Evolutionary conservation across 192 early-diverging fungal species (phyloP).

Genomic region (Backusella circina): DNA sequence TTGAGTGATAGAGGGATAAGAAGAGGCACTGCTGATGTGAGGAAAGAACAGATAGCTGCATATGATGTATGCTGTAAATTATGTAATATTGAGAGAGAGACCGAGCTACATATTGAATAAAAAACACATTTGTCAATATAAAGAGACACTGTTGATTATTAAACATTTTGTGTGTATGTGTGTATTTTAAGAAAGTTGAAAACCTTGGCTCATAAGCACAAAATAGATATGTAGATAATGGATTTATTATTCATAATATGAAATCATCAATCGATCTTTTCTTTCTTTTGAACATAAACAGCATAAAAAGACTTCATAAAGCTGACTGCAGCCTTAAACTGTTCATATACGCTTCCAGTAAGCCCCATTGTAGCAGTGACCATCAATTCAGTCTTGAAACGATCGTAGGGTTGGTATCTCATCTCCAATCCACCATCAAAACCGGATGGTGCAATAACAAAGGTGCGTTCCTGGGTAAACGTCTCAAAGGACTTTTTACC

Average conservation of each 20-base stretch:
- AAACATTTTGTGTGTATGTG: too few relatives aligned
- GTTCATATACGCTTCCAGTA: not conserved
- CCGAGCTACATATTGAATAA: not conserved
- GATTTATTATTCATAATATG: too few relatives aligned
- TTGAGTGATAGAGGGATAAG: not conserved
- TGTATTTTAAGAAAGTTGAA: too few relatives aligned
- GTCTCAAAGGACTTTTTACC: slow-evolving; percentile 66
- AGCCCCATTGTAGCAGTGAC: not conserved
- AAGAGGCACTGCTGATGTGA: not conserved
- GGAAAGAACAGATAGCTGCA: not conserved
- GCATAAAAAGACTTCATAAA: not conserved
- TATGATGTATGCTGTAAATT: not conserved
- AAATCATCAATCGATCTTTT: not conserved
- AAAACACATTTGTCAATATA: too few relatives aligned
- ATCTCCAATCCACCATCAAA: not conserved
- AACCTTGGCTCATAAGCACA: too few relatives aligned
- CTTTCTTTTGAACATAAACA: not conserved
- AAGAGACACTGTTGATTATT: too few relatives aligned
- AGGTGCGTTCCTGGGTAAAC: slow-evolving; percentile 58
- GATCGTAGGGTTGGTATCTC: not conserved
- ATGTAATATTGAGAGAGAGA: not conserved
- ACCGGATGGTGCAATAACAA: not conserved
- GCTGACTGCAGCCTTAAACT: not conserved
- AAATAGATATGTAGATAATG: too few relatives aligned
- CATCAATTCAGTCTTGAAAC: not conserved